Evolutionary conservation across 352 stramenopile species (phyloP).

Genomic region (Globisporangium nodosum): DNA sequence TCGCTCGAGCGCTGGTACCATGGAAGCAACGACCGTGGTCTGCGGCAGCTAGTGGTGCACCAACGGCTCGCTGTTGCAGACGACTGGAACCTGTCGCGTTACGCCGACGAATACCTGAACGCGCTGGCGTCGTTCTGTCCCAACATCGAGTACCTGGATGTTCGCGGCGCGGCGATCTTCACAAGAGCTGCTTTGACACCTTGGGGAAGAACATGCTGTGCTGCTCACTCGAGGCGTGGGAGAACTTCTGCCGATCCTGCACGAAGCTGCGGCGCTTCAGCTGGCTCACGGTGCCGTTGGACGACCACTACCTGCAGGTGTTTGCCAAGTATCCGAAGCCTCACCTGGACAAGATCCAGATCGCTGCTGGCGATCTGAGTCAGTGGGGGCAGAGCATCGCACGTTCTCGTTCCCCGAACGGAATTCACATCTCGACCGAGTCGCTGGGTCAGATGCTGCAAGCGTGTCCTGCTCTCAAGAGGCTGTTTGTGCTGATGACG

Average conservation of each 20-base stretch:
- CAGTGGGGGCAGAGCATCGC: neutral
- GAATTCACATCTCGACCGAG: neutral
- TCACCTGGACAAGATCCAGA: neutral
- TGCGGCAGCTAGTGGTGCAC: slow-evolving; percentile 17
- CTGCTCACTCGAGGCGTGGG: slow-evolving; percentile 1
- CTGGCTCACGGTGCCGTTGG: neutral
- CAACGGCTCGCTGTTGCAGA: slow-evolving; percentile 3
- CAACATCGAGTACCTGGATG: slow-evolving; percentile 16
- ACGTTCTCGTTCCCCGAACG: slow-evolving; percentile 3
- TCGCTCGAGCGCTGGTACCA: slow-evolving; percentile 9
- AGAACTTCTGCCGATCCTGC: slow-evolving; percentile 3
- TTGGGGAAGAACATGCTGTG: slow-evolving; percentile 7
- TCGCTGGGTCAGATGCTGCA: neutral
- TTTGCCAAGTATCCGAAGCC: neutral
- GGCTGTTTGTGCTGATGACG: slow-evolving; percentile 7
- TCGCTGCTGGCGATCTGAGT: neutral
- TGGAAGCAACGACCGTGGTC: slow-evolving; percentile 1
- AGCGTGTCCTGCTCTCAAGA: slow-evolving; percentile 6
- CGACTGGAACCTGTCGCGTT: neutral
- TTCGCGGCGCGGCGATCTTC: slow-evolving; percentile 4
- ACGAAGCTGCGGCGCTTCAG: slow-evolving; percentile 1
- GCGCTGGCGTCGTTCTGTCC: slow-evolving; percentile 12
- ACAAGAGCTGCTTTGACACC: neutral
- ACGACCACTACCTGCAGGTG: neutral
- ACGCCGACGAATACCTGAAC: slow-evolving; percentile 11